Conservation (phyloP, 352 stramenopile species). For the Pythium utonaiense region DNA sequence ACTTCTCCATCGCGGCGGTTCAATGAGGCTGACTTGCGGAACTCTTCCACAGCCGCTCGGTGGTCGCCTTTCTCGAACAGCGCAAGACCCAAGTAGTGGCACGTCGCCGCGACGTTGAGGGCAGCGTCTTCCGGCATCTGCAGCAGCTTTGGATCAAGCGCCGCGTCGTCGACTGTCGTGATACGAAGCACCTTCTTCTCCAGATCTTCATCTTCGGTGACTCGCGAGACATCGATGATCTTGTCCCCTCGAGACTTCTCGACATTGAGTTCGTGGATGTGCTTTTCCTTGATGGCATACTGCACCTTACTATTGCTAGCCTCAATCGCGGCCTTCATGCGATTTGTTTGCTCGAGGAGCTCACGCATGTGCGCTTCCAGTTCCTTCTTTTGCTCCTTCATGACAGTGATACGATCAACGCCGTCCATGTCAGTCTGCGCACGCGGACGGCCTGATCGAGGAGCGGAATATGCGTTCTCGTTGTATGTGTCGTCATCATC, state of each 20-base stretch:
- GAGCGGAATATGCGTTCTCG: neutral
- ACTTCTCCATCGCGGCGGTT: slow-evolving; percentile 65
- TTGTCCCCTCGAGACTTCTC: slow-evolving; percentile 46
- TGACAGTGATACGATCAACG: slow-evolving; percentile 45
- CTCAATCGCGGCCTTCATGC: slow-evolving; percentile 50
- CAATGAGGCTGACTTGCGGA: slow-evolving; percentile 68
- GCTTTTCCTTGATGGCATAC: slow-evolving; percentile 37
- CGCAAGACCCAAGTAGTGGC: slow-evolving; percentile 68
- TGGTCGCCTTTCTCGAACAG: slow-evolving; percentile 68
- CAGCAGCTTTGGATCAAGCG: slow-evolving; percentile 16
- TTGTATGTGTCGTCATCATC: slow-evolving; percentile 11
- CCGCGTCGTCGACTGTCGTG: slow-evolving; percentile 25
- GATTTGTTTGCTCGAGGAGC: slow-evolving; percentile 50
- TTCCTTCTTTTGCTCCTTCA: slow-evolving; percentile 70
- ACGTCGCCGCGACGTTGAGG: slow-evolving; percentile 62
- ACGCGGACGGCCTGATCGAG: slow-evolving; percentile 33
- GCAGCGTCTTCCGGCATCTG: slow-evolving; percentile 38
- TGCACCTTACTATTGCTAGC: slow-evolving; percentile 37
- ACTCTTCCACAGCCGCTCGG: slow-evolving; percentile 47
- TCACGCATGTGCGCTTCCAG: slow-evolving; percentile 65
- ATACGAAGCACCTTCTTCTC: slow-evolving; percentile 35
- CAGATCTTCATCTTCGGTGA: slow-evolving; percentile 45
- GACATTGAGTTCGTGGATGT: slow-evolving; percentile 33
- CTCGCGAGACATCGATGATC: slow-evolving; percentile 65
- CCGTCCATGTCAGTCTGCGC: slow-evolving; percentile 63